phyloP scores from a whole-genome alignment of 2,329 filamentous ascomycete genomes.

The Fusarium acutatum region DNA sequence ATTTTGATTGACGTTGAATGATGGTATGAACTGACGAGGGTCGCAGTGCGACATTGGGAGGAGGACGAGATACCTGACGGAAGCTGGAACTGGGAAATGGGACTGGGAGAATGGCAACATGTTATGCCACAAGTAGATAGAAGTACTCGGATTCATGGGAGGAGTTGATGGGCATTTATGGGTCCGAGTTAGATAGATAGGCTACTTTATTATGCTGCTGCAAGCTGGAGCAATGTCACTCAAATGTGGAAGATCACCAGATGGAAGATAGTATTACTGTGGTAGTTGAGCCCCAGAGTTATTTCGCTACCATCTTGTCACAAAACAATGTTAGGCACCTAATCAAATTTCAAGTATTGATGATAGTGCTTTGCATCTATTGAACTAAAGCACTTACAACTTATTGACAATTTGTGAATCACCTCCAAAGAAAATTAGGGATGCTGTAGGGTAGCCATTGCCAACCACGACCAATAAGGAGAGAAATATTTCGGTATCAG shows the following conservation, averaged over 20 bases:
- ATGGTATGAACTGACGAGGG: constrained; percentile 32
- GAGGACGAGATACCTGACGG: constrained; percentile 30
- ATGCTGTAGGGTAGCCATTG: neutral
- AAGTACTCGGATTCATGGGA: constrained; percentile 10
- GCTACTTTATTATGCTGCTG: constrained; percentile 16
- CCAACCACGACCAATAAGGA: neutral
- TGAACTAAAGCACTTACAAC: neutral
- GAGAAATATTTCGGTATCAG: neutral
- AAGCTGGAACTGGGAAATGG: constrained; percentile 5
- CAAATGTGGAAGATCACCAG: neutral
- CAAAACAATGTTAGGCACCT: neutral
- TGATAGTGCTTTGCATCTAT: neutral
- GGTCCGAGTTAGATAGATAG: constrained; percentile 31
- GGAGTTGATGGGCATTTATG: constrained; percentile 24
- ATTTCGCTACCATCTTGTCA: too few species aligned
- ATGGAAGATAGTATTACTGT: neutral
- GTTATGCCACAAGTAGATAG: constrained; percentile 29
- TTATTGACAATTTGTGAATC: neutral
- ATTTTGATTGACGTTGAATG: constrained; percentile 34
- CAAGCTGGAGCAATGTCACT: neutral
- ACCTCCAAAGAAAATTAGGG: too few species aligned
- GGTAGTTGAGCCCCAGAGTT: neutral
- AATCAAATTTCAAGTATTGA: neutral
- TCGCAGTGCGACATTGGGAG: constrained; percentile 5
- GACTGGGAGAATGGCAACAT: constrained; percentile 11